Percentiles rank a stretch among this genome's conserved stretches.
Evolutionary conservation across 2,329 filamentous ascomycete genomes (phyloP).

Genomic region (Juglanconis oblonga): DNA sequence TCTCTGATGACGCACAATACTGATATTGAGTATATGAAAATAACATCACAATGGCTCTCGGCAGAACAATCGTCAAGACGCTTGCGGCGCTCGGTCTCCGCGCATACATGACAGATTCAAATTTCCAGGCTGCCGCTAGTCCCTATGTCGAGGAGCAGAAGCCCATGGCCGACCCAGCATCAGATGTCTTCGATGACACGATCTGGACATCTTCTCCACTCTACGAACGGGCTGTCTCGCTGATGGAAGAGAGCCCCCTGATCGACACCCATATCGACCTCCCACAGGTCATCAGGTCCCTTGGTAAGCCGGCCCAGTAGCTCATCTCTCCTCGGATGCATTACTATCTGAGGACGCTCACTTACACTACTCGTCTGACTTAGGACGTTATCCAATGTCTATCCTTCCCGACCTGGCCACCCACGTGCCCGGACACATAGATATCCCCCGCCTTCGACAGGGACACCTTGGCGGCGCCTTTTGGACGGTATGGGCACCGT

Average conservation of each 20-base stretch:
- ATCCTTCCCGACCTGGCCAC: slow-evolving; percentile 10
- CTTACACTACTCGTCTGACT: slow-evolving; percentile 21
- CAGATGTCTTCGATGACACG: neutral
- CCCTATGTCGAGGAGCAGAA: slow-evolving; percentile 2
- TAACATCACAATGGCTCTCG: no score
- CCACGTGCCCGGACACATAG: slow-evolving; percentile 29
- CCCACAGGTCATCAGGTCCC: slow-evolving; percentile 22
- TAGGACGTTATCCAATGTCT: slow-evolving; percentile 4
- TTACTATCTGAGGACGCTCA: slow-evolving; percentile 30
- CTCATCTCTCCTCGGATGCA: slow-evolving; percentile 28
- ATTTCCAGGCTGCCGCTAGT: neutral
- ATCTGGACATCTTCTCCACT: slow-evolving; percentile 4
- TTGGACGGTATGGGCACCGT: slow-evolving; percentile 29
- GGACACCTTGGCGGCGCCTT: slow-evolving; percentile 28
- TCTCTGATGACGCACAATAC: no score
- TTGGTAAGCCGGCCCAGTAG: slow-evolving; percentile 20
- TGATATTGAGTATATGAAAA: no score
- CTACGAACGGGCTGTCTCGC: neutral
- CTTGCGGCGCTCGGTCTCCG: no score
- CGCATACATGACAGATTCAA: no score
- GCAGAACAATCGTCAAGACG: no score
- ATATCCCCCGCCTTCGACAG: slow-evolving; percentile 24
- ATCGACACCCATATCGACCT: slow-evolving; percentile 35
- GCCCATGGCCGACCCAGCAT: neutral
- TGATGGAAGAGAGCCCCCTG: slow-evolving; percentile 23